Base-by-base conservation (phyloP, 2,329 filamentous ascomycete species). In the Aureobasidium melanogenum region DNA sequence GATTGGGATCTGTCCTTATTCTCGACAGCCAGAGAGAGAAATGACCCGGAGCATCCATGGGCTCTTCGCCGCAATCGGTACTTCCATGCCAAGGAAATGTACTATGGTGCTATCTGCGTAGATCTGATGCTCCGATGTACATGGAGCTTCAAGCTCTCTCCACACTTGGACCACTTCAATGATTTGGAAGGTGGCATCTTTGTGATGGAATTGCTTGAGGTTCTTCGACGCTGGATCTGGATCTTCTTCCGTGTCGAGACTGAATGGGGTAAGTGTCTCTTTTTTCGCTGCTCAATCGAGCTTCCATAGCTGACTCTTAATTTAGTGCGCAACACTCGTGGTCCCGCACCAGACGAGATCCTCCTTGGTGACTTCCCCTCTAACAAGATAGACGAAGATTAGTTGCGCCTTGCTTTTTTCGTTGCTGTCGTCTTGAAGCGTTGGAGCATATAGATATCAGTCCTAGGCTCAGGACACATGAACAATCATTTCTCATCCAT, bases 1-100 rank as follows among this genome's bases (percentile, higher is more conserved):
- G 94, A 99, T 79, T 99, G 94, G 94, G 94, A 97, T 71, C 80
- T 99, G 64, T 89, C 88, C 0, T 80, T 97, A 15, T 89, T 97
- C 70, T 84, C 87, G 2, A 48, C 64, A 1, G 72, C 79, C 1
- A 72, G 77, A 15, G 79, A 84, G 64, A 83, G 87, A 64, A 79
- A 80, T 65, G 80, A 82, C 12, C 81, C 81, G 1, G 84, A 88
- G 28, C 83, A 92, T 67, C 84, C 90, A 0, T 94, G 84, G 71
- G 94, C 89, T 1, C 79, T 99, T 47, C 86, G 94, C 30, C 81
- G 85, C 55, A 81, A 87, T 61, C 82, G 92, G 22, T 83, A 87
- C 70, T 89, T 97, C 71, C 83, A 87, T 51, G 81, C 84, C 12
- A 82, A 86, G 22, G 80, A 81, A 46, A 76, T 95, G 47, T 99